Evolutionary conservation across 1,284 basidiomycete genomes (phyloP), one percentile per base, ranked within the genome.

Genomic region (Cryptococcus sp.): DNA sequence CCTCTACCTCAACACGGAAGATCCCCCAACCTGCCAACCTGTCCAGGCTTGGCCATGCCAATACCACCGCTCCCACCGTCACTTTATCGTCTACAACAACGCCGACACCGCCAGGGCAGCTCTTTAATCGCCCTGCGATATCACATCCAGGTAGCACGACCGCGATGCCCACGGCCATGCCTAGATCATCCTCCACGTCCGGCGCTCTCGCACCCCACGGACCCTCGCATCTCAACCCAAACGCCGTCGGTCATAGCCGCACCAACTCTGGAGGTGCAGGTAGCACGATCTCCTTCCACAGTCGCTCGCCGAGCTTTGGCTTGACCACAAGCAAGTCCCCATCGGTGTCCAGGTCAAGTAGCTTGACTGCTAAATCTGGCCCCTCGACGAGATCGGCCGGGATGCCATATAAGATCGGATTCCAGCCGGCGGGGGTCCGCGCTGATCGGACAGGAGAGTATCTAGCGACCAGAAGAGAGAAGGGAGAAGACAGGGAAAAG

Each of bases 371-470:
- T 15, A 39, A 30, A 40, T 55, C 61, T 16, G 65, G 56, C 5
- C 45, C 49, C n/a, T 58, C 55, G 15, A 7, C 50, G 49, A 47
- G 58, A 27, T 57, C 52, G 6, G 59, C 62, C 1, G 71, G 71
- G 2, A 75, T 71, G 66, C 88, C 86, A 1, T 91, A 91, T 72
- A 85, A 87, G 49, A 85, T 88, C 8, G 89, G 89, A 0, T 91
- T 91, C 72, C 90, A 92, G 72, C 90, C 90, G 1, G 86, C 84
- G 62, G 89, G 89, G 10, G 84, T 89, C 8, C 84, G 83, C 64
- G 72, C 86, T 22, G 86, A 83, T 8, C 84, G 87, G 23, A 93
- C 91, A 1, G 89, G 89, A 57, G 88, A 90, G 56, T 94, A 90
- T 68, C 59, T 86, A n/a, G 82, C 82, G 11, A 71, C 82, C 2